Conservation (phyloP, 768 basidiomycete genomes). For the Piloderma croceum region DNA sequence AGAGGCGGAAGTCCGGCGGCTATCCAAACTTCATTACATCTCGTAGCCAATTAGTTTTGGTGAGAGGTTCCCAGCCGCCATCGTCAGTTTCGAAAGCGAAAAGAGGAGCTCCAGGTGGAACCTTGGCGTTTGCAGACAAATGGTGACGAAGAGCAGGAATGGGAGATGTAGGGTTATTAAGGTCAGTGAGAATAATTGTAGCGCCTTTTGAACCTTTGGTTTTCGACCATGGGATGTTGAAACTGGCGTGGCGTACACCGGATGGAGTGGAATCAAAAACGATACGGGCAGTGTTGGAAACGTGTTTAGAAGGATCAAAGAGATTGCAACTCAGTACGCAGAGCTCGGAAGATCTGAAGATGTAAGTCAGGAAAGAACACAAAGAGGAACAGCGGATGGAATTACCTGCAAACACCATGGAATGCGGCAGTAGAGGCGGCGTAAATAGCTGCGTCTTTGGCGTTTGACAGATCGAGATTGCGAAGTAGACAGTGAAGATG, state of each 20-base stretch:
- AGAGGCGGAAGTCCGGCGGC: slow-evolving; percentile 4
- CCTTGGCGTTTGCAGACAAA: slow-evolving; percentile 8
- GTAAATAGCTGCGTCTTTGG: slow-evolving; percentile 20
- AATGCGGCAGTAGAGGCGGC: slow-evolving; percentile 20
- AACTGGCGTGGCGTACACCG: slow-evolving; percentile 6
- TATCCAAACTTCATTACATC: slow-evolving; percentile 14
- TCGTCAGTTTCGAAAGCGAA: slow-evolving; percentile 6
- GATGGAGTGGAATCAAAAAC: background rate
- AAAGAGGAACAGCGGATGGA: background rate
- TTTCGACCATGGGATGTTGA: slow-evolving; percentile 34
- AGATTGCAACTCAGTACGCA: slow-evolving; percentile 2
- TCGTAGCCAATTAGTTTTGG: slow-evolving; percentile 9
- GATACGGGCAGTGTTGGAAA: background rate
- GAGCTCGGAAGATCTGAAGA: slow-evolving; percentile 7
- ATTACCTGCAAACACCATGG: slow-evolving; percentile 15
- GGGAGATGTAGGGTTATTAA: slow-evolving; percentile 11
- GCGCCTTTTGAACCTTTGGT: slow-evolving; percentile 23
- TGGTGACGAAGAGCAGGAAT: slow-evolving; percentile 21
- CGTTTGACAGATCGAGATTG: slow-evolving; percentile 9
- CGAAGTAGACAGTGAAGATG: slow-evolving; percentile 20
- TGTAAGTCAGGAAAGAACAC: background rate
- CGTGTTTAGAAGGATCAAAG: slow-evolving; percentile 7
- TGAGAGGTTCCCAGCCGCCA: slow-evolving; percentile 7
- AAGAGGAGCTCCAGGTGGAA: slow-evolving; percentile 15
- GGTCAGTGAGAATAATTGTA: slow-evolving; percentile 21